Evolutionary conservation across 2,329 filamentous ascomycete species (phyloP).

Genomic region (Apiospora arundinis): DNA sequence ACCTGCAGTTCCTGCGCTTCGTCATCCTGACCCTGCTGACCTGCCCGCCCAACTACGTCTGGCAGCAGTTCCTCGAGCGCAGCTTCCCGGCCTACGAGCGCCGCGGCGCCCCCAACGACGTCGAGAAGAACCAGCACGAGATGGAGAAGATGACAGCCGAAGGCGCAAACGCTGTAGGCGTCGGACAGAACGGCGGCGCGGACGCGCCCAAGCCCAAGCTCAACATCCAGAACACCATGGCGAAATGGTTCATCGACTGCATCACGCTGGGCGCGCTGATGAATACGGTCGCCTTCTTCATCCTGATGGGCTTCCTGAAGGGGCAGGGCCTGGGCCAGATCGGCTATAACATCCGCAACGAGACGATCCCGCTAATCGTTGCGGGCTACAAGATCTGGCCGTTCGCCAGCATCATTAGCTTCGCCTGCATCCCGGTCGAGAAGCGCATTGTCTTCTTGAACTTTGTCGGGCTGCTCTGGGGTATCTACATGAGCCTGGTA

Average conservation of each 20-base stretch:
- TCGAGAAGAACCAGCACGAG: conserved; percentile 39
- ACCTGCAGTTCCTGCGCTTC: conserved; percentile 58
- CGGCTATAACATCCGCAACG: conserved; percentile 45
- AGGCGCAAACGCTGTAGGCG: conserved; percentile 4
- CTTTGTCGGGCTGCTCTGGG: conserved; percentile 56
- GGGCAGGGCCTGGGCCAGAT: conserved; percentile 46
- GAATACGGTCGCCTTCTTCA: conserved; percentile 53
- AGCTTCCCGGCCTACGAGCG: conserved; percentile 55
- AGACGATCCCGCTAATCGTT: conserved; percentile 55
- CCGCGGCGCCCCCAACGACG: conserved; percentile 28
- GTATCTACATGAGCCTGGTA: conserved; percentile 58
- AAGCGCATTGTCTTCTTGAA: conserved; percentile 56
- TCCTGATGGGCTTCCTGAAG: conserved; percentile 56
- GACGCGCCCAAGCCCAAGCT: conserved; percentile 41
- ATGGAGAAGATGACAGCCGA: conserved; percentile 34
- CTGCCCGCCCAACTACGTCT: conserved; percentile 63
- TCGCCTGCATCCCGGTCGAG: conserved; percentile 56
- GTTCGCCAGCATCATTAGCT: conserved; percentile 57
- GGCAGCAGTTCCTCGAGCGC: conserved; percentile 62
- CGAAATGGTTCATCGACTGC: conserved; percentile 59
- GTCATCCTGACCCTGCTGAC: conserved; percentile 58
- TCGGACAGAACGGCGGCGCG: conserved; percentile 23
- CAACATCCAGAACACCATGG: conserved; percentile 49
- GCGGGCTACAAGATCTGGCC: conserved; percentile 61
- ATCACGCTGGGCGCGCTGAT: conserved; percentile 53